Evolutionary conservation across 208 protist genomes (phyloP), one percentile per base, ranked within the genome.

Genomic region (Acanthamoeba divionensis): DNA sequence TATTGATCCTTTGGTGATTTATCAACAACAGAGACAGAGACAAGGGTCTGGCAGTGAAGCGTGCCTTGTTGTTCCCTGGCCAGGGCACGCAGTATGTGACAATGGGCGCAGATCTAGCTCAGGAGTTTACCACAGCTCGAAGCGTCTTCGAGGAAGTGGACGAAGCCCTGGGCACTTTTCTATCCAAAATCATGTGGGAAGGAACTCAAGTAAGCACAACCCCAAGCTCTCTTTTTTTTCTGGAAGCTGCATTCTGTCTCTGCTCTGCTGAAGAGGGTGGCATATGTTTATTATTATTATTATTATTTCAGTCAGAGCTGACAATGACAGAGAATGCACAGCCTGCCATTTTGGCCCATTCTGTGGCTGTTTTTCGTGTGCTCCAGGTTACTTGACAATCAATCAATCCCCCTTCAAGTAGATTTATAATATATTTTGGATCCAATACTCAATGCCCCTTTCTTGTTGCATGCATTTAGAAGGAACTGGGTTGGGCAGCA

Each of bases 281-380:
- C 50, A 21, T 5, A 9, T 75, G 33, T n/a, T 38, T 67, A 31
- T n/a, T 18, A 26, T 12, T 79, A 7, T 21, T 79, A 10, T 52
- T 65, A 45, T 15, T 5, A 29, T 8, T 29, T 9, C 63, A 89
- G 82, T 31, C 67, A 77, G 82, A 89, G 7, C 44, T 89, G 1
- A 89, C 82, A 33, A 24, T 89, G 63, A 89, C 82, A 15, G 63
- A 77, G n/a, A 2, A 89, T 44, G 82, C 82, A 44, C 82, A 89
- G 33, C 82, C 82, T 13, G 82, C 82, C 5, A 52, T 89, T 7
- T 45, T 89, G 7, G 63, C 82, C 9, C 82, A 89, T 55, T 89
- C 82, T 2, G 69, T 89, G 15, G 82, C 82, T 8, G 41, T 89
- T 3, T 75, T 89, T 24, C 82, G 82, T 12, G 63, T 89, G 21